Conservation (phyloP, 2,329 filamentous ascomycete genomes). For the Ophiognomonia clavigignenti-juglandacearum region DNA sequence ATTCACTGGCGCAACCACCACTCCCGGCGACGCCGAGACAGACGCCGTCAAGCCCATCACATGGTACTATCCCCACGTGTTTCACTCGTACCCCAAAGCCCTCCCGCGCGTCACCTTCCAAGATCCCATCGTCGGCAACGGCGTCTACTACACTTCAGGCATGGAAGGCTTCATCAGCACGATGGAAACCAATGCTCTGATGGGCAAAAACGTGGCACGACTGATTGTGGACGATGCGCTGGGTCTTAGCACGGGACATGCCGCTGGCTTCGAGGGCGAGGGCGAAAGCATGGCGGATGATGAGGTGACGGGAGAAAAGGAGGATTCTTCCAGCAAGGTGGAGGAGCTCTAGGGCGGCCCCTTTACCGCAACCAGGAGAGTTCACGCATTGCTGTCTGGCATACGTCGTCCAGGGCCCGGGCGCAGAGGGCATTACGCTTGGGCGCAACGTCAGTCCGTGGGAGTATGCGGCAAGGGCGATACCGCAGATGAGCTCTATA, state of each 20-base stretch:
- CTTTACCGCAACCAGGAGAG: too few relatives aligned
- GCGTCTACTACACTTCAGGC: conserved; percentile 66
- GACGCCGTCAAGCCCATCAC: conserved; percentile 48
- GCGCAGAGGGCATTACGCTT: too few relatives aligned
- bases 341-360: not conserved
- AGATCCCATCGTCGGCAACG: conserved; percentile 62
- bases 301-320: not conserved
- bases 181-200: conserved; percentile 93
- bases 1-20: conserved; percentile 10
- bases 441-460: too few relatives aligned
- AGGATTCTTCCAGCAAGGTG: not conserved
- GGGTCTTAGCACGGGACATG: conserved; percentile 18
- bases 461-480: too few relatives aligned
- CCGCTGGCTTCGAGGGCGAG: conserved; percentile 18
- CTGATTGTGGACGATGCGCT: conserved; percentile 61
- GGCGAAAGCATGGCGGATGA: not conserved
- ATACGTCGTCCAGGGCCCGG: too few relatives aligned
- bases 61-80: conserved; percentile 74
- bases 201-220: conserved; percentile 80
- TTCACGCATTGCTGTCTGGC: too few relatives aligned
- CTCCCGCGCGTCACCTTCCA: conserved; percentile 86
- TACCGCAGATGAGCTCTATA: too few relatives aligned
- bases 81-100: conserved; percentile 81
- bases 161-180: conserved; percentile 95
- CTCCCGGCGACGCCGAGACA: conserved; percentile 22